These are phyloP conservation scores for Spinellus fusiger DNA, from an alignment of 192 early-diverging fungal species.

Conservation along the genomic window DNA sequence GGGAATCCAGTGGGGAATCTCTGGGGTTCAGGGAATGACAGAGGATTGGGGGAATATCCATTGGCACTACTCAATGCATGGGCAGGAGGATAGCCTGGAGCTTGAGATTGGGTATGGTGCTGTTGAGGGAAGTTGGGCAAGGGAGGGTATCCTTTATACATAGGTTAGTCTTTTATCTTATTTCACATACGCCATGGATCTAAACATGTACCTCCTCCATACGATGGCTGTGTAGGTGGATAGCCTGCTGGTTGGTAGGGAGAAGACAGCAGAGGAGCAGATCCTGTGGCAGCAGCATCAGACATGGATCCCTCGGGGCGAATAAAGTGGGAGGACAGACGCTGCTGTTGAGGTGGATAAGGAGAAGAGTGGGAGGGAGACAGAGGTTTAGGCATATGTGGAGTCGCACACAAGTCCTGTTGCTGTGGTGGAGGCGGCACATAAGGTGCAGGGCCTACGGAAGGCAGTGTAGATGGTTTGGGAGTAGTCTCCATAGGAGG, in stretches of 20 bases:
- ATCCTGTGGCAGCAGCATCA: neutral
- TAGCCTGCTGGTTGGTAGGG: conserved; percentile 1
- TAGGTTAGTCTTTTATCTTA: too few relatives aligned
- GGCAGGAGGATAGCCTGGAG: neutral
- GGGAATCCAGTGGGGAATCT: conserved; percentile 1
- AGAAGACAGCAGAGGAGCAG: conserved; percentile 12
- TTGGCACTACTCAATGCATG: too few relatives aligned
- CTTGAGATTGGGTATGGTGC: neutral
- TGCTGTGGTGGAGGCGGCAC: conserved; percentile 7
- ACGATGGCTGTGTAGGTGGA: neutral
- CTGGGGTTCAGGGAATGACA: conserved; percentile 10
- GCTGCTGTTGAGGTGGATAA: conserved; percentile 2
- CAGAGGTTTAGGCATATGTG: conserved; percentile 15
- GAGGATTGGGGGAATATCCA: neutral
- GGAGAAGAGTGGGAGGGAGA: neutral
- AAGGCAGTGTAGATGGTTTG: conserved; percentile 24
- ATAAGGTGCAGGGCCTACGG: conserved; percentile 15
- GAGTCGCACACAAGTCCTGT: conserved; percentile 6
- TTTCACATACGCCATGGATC: too few relatives aligned
- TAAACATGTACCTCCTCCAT: too few relatives aligned
- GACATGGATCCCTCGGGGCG: too few relatives aligned
- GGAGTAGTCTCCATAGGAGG: conserved; percentile 13
- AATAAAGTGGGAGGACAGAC: neutral
- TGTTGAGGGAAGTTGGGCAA: neutral
- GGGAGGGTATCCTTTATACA: conserved; percentile 3